Evolutionary conservation across 2,329 filamentous ascomycete genomes (phyloP).

Genomic region (Phyllosticta citribraziliensis): DNA sequence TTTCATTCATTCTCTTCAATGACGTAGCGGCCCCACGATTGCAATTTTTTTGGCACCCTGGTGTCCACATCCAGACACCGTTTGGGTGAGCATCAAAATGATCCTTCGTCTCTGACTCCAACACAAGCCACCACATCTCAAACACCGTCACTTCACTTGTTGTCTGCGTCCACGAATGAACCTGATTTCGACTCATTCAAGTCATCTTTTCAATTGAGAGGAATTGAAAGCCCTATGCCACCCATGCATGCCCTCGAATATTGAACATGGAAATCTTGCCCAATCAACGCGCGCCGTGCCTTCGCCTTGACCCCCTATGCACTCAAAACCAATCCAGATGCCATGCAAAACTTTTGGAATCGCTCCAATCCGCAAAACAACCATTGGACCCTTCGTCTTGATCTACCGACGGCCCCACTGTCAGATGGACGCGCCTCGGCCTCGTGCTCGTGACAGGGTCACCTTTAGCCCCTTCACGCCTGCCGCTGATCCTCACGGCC

Average conservation of each 20-base stretch:
- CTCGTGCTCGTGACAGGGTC: not conserved
- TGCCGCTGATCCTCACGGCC: not conserved
- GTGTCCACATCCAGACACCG: not conserved
- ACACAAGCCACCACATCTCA: not conserved
- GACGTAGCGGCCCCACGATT: not conserved
- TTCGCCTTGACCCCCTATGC: not conserved
- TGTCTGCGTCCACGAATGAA: not conserved
- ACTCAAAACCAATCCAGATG: not conserved
- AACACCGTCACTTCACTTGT: not conserved
- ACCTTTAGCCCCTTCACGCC: not conserved
- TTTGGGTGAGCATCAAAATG: not conserved
- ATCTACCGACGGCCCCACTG: not conserved
- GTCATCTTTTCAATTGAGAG: not conserved
- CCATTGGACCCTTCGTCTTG: not conserved
- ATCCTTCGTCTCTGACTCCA: not conserved
- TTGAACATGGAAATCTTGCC: not conserved
- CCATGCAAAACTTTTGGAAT: not conserved
- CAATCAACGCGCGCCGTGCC: not conserved
- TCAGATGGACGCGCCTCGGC: not conserved
- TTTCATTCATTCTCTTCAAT: not conserved
- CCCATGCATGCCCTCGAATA: not conserved
- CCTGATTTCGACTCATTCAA: not conserved
- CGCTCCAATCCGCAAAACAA: not conserved
- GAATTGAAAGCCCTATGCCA: not conserved
- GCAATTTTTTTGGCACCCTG: not conserved